Evolutionary conservation across 2,329 filamentous ascomycete genomes (phyloP).

Genomic region (Coniochaeta sp.): DNA sequence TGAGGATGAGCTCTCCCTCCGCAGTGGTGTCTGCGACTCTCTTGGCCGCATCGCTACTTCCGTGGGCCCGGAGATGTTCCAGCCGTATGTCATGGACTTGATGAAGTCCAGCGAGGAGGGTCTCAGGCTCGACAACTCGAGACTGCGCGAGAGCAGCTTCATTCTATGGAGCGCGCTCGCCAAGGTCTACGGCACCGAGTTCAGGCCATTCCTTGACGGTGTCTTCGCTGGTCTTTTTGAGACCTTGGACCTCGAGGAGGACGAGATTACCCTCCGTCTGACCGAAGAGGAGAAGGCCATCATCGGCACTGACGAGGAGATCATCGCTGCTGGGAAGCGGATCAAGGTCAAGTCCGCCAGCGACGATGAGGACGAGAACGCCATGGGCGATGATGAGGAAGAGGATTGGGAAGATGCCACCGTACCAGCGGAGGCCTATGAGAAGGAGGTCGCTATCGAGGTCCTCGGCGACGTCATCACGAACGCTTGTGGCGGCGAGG

Average conservation of each 20-base stretch:
- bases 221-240: constrained; percentile 76
- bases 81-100: constrained; percentile 82
- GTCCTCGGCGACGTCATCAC: constrained; percentile 89
- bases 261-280: constrained; percentile 74
- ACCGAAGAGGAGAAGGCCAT: constrained; percentile 69
- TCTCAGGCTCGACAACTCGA: constrained; percentile 78
- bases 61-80: constrained; percentile 78
- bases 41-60: constrained; percentile 89
- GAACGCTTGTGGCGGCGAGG: constrained; percentile 71
- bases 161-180: constrained; percentile 93
- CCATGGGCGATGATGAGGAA: constrained; percentile 55
- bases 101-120: constrained; percentile 93
- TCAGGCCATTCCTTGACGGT: constrained; percentile 69
- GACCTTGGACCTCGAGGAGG: constrained; percentile 80
- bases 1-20: constrained; percentile 82
- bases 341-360: constrained; percentile 66
- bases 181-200: constrained; percentile 84
- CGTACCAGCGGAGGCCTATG: constrained; percentile 82
- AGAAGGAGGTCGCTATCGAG: constrained; percentile 96
- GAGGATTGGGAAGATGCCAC: constrained; percentile 78
- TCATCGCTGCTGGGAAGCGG: constrained; percentile 76
- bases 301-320: constrained; percentile 57
- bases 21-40: constrained; percentile 84
- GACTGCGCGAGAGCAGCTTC: constrained; percentile 92
- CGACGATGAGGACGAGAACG: constrained; percentile 48